A percentile compares a stretch with the other conserved stretches of the same genome.
Evolutionary conservation across 805 yeast species (phyloP).

Genomic region (Saturnispora galanensis): DNA sequence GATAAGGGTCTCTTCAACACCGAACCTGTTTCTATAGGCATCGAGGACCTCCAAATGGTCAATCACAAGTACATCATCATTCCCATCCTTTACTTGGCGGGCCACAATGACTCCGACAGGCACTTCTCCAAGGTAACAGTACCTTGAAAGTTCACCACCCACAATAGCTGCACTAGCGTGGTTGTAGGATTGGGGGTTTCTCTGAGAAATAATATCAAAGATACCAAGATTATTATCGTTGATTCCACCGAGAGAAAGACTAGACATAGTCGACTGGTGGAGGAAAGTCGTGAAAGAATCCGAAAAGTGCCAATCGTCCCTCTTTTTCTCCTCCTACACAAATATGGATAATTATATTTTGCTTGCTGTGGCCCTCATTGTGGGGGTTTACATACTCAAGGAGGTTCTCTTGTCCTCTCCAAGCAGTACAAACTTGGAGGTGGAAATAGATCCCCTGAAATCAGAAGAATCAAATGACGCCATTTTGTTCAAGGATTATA

Average conservation of each 20-base stretch:
- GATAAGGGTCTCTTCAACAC: slow-evolving; percentile 53
- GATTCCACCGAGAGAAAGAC: slow-evolving; percentile 45
- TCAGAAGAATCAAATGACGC: slow-evolving; percentile 15
- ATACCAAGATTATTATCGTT: slow-evolving; percentile 52
- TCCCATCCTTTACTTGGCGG: slow-evolving; percentile 34
- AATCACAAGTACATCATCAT: slow-evolving; percentile 27
- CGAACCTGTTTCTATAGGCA: slow-evolving; percentile 44
- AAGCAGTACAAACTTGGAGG: slow-evolving; percentile 14
- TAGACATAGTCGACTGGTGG: neutral
- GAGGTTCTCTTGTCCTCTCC: slow-evolving; percentile 17
- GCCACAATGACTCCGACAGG: slow-evolving; percentile 76
- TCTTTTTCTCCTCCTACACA: neutral
- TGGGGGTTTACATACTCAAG: slow-evolving; percentile 17
- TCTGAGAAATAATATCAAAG: slow-evolving; percentile 51
- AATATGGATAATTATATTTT: slow-evolving; percentile 22
- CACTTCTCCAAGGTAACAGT: slow-evolving; percentile 57
- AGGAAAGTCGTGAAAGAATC: no score
- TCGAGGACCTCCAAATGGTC: slow-evolving; percentile 37
- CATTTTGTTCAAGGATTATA: slow-evolving; percentile 38
- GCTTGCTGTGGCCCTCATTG: slow-evolving; percentile 17
- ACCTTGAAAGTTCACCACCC: slow-evolving; percentile 42
- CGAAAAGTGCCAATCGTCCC: no score
- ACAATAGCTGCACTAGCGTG: slow-evolving; percentile 43
- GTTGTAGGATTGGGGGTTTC: slow-evolving; percentile 38
- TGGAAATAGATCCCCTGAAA: slow-evolving; percentile 20